Evolutionary conservation across 2,329 filamentous ascomycete genomes (phyloP).

Genomic region (Mycosphaerella arachidis): DNA sequence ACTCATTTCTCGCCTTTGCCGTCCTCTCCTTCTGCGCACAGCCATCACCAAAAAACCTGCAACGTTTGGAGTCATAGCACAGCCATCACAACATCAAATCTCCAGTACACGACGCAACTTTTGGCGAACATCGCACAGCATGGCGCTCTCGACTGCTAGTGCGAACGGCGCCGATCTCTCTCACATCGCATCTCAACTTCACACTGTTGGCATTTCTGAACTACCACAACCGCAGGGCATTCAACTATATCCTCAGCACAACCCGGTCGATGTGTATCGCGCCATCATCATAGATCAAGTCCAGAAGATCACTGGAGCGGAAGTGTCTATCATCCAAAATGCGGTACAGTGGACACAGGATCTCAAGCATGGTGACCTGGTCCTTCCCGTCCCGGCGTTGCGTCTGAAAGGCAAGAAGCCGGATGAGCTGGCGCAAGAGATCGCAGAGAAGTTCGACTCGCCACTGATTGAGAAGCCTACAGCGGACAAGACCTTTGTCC

Average conservation of each 20-base stretch:
- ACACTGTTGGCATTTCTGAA: constrained; percentile 27
- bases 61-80: constrained; percentile 12
- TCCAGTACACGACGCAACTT: neutral
- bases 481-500: constrained; percentile 64
- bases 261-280: constrained; percentile 76
- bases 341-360: constrained; percentile 73
- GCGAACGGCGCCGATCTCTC: constrained; percentile 12
- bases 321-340: constrained; percentile 66
- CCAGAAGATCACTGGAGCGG: constrained; percentile 64
- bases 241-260: constrained; percentile 56
- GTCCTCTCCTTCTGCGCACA: constrained; percentile 7
- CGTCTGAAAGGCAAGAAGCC: constrained; percentile 65
- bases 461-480: constrained; percentile 67
- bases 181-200: constrained; percentile 29
- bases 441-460: constrained; percentile 55
- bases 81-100: neutral
- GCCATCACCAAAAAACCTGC: constrained; percentile 5
- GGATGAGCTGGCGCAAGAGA: constrained; percentile 52
- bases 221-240: constrained; percentile 26
- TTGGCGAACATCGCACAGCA: constrained; percentile 5
- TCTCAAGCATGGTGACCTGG: constrained; percentile 77
- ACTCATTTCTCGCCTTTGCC: constrained; percentile 1
- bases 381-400: constrained; percentile 73
- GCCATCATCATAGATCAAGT: constrained; percentile 69
- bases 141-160: constrained; percentile 21